Conservation (phyloP, 768 basidiomycete species). For the Gelatoporia subvermispora region DNA sequence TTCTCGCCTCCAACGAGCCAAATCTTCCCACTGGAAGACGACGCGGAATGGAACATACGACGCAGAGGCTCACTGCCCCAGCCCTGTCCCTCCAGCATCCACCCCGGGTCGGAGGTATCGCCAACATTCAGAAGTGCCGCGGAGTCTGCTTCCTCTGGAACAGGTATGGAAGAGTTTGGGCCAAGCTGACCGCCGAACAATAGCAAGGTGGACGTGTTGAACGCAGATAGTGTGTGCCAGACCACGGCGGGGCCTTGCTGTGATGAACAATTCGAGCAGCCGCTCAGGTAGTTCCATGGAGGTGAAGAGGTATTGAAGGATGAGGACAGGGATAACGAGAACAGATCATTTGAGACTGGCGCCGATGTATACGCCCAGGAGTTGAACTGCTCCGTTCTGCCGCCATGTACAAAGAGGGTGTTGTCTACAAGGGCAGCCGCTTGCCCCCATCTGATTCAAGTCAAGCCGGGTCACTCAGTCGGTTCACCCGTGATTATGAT, state of each 20-base stretch:
- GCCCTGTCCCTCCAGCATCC: constrained; percentile 40
- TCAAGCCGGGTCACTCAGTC: neutral
- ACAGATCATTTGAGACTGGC: constrained; percentile 64
- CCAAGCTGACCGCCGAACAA: constrained; percentile 77
- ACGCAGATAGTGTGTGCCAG: constrained; percentile 77
- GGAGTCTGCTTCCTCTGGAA: constrained; percentile 57
- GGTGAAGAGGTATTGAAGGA: constrained; percentile 58
- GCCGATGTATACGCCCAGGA: constrained; percentile 70
- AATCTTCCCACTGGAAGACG: constrained; percentile 45
- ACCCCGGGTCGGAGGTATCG: constrained; percentile 34
- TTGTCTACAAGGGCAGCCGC: constrained; percentile 55
- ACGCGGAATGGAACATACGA: constrained; percentile 71
- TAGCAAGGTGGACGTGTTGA: constrained; percentile 48
- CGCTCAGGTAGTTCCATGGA: constrained; percentile 61
- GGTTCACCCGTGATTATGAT: too few species aligned
- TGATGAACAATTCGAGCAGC: constrained; percentile 37
- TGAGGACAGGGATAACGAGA: constrained; percentile 59
- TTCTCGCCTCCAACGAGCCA: constrained; percentile 78
- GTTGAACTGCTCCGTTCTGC: constrained; percentile 67
- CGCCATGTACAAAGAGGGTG: constrained; percentile 71
- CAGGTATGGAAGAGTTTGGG: constrained; percentile 46
- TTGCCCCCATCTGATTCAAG: constrained; percentile 72
- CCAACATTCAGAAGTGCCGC: constrained; percentile 48
- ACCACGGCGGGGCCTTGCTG: constrained; percentile 60
- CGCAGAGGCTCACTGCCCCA: constrained; percentile 70